Evolutionary conservation across 1,139 yeast genomes (phyloP).

Genomic region (Magnusiomyces ingens): DNA sequence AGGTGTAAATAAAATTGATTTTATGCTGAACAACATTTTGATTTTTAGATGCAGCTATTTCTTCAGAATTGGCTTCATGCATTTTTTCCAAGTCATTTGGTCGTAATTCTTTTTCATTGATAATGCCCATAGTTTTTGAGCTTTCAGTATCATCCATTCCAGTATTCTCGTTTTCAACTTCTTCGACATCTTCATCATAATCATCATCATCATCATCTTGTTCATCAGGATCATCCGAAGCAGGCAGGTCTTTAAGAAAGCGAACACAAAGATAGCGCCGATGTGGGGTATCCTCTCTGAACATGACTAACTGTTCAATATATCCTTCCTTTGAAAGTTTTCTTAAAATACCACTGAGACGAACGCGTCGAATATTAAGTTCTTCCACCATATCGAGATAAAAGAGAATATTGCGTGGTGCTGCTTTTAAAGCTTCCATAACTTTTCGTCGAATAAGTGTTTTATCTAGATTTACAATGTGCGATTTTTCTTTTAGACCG

Average conservation of each 20-base stretch:
- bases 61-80: slow-evolving; percentile 2
- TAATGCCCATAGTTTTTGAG: neutral
- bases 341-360: slow-evolving; percentile 46
- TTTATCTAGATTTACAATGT: slow-evolving; percentile 25
- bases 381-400: slow-evolving; percentile 59
- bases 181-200: slow-evolving; percentile 25
- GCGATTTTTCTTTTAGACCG: neutral
- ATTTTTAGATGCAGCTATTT: slow-evolving; percentile 4
- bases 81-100: neutral
- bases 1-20: slow-evolving; percentile 51
- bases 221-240: slow-evolving; percentile 23
- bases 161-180: slow-evolving; percentile 21
- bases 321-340: slow-evolving; percentile 47
- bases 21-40: slow-evolving; percentile 2
- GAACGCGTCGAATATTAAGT: slow-evolving; percentile 16
- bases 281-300: slow-evolving; percentile 42
- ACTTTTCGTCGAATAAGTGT: slow-evolving; percentile 39
- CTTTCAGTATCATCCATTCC: slow-evolving; percentile 19
- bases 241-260: slow-evolving; percentile 45
- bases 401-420: slow-evolving; percentile 64
- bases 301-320: slow-evolving; percentile 53
- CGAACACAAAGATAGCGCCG: slow-evolving; percentile 52
- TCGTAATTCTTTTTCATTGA: neutral
- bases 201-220: slow-evolving; percentile 31
- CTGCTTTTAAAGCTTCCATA: slow-evolving; percentile 50